Conservation (phyloP, 2,329 filamentous ascomycete genomes). For the Diplocarpon rosae region DNA sequence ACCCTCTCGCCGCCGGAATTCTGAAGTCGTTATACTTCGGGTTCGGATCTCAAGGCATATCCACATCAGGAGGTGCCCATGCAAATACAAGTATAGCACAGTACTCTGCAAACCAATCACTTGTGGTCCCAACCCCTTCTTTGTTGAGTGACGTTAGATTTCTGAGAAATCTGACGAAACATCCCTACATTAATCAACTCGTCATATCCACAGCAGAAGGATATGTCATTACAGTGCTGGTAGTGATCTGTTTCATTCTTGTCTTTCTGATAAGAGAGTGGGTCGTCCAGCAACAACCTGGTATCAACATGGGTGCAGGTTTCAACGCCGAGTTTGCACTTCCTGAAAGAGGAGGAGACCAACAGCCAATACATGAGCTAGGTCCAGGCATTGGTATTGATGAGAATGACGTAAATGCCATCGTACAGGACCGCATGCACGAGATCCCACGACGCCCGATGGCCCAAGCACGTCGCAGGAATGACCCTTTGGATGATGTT, state of each 20-base stretch:
- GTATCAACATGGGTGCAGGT: constrained; percentile 65
- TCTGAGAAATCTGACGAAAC: constrained; percentile 53
- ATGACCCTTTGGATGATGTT: constrained; percentile 11
- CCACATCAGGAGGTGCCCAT: constrained; percentile 5
- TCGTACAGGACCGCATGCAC: background rate
- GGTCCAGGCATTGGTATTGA: constrained; percentile 7
- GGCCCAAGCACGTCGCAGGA: constrained; percentile 17
- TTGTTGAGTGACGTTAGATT: constrained; percentile 47
- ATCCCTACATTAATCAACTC: constrained; percentile 61
- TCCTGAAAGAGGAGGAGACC: constrained; percentile 27
- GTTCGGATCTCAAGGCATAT: constrained; percentile 13
- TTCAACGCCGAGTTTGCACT: constrained; percentile 45
- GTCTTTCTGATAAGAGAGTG: constrained; percentile 95
- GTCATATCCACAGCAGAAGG: constrained; percentile 81
- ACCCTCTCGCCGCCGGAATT: constrained; percentile 21
- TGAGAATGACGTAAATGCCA: background rate
- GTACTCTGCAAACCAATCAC: constrained; percentile 3
- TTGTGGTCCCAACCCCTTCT: constrained; percentile 26
- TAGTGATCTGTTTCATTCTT: constrained; percentile 92
- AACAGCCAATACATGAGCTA: constrained; percentile 10
- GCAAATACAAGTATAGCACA: constrained; percentile 10
- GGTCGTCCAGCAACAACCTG: constrained; percentile 94
- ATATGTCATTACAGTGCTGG: constrained; percentile 81
- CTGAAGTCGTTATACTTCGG: constrained; percentile 23
- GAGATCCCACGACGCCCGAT: constrained; percentile 17